A percentile compares a stretch with the other conserved stretches of the same genome.
Evolutionary conservation across 805 yeast genomes (phyloP).

Genomic region (Cyberlindnera saturnus): DNA sequence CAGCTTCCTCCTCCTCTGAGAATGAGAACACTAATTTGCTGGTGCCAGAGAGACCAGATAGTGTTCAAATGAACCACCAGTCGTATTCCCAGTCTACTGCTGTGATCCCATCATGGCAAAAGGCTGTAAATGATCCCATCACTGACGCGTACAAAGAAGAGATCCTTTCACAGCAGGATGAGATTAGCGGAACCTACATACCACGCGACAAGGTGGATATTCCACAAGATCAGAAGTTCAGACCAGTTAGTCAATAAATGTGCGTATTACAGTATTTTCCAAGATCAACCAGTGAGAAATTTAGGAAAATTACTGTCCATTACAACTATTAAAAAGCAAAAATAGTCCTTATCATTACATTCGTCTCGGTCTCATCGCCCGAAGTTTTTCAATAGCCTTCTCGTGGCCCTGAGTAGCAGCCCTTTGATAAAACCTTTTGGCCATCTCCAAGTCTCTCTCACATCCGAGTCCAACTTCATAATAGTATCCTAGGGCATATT

Average conservation of each 20-base stretch:
- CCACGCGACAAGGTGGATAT: conserved; percentile 8
- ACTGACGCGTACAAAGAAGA: neutral
- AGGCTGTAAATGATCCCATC: conserved; percentile 3
- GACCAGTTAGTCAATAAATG: neutral
- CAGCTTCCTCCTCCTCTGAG: conserved; percentile 6
- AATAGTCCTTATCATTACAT: too few species aligned
- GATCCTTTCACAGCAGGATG: neutral
- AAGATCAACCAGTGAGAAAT: too few species aligned
- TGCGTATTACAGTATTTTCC: too few species aligned
- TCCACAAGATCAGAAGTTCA: conserved; percentile 9
- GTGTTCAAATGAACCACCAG: neutral
- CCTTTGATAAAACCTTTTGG: conserved; percentile 44
- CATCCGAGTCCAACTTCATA: conserved; percentile 63
- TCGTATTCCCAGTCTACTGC: conserved; percentile 1
- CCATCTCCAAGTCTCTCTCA: conserved; percentile 33
- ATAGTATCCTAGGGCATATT: conserved; percentile 64
- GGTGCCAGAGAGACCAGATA: neutral
- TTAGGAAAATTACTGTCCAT: too few species aligned
- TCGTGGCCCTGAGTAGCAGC: conserved; percentile 62
- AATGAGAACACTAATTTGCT: too few species aligned
- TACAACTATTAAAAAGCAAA: neutral
- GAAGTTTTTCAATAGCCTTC: conserved; percentile 38
- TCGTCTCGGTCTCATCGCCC: conserved; percentile 3
- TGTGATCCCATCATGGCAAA: conserved; percentile 46
- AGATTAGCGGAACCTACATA: neutral